Evolutionary conservation across 192 early-diverging fungal species (phyloP), one percentile per base, ranked within the genome.

Genomic region (Coemansia sp.): DNA sequence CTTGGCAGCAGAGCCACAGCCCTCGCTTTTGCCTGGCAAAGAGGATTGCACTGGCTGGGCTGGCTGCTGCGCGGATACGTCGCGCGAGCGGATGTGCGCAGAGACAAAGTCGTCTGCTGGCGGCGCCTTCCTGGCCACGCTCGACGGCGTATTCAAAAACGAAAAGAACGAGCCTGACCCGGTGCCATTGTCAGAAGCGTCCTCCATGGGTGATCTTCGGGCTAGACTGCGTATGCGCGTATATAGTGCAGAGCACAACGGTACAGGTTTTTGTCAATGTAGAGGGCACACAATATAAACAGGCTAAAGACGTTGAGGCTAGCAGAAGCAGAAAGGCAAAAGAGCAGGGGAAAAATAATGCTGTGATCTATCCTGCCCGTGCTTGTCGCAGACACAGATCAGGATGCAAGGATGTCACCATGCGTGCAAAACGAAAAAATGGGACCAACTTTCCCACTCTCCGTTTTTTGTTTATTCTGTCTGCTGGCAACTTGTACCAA

Each of bases 81-180:
- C 9, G 24, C 6, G 29, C 3, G 42, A 16, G 7, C 20, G 39
- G 24, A 59, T 47, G 57, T 59, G 57, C 2, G 57, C 23, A 10
- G 57, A 13, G 5, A 59, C 36, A 24, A 59, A 59, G 45, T 27
- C 42, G 42, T 59, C 57, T 22, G 45, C 24, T 14, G 28, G 4
- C 1, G 29, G 29, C n/a, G 55, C 45, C 5, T 22, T 6, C 4
- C n/a, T n/a, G n/a, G 57, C 42, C 7, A 25, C 27, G 27, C 11
- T 4, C 0, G 57, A 11, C 1, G 56, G 5, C 35, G 55, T 6
- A 35, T 59, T 42, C 13, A 28, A 42, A 3, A 59, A 20, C 42
- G 57, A 59, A 19, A 59, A 59, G 25, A 59, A 59, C 39, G 57
- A 39, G 3, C 11, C 14, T 3, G 39, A 13, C 39, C 3, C 13